phyloP scores from a whole-genome alignment of 2,329 filamentous ascomycete genomes.

The Hirsutella rhossiliensis region DNA sequence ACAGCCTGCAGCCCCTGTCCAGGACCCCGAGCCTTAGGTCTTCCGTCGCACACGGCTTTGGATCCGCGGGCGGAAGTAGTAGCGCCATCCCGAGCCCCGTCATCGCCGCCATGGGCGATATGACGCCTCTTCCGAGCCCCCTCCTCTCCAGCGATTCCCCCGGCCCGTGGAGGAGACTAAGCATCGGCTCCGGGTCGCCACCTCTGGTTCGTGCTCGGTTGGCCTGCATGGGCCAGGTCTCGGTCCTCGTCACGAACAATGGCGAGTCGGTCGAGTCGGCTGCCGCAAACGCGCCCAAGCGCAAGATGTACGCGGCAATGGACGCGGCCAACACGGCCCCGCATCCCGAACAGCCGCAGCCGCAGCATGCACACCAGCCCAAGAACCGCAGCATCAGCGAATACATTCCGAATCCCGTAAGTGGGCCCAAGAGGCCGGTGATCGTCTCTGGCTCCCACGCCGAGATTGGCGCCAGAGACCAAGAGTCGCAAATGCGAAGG shows the following conservation, averaged over 20 bases:
- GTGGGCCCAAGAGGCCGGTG: conserved; percentile 58
- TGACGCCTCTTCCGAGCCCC: conserved; percentile 70
- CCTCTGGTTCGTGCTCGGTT: conserved; percentile 13
- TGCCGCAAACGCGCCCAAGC: conserved; percentile 39
- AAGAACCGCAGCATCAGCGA: conserved; percentile 83
- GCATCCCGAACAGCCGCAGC: conserved; percentile 14
- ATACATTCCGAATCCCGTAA: conserved; percentile 62
- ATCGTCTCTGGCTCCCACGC: conserved; percentile 55
- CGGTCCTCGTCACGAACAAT: conserved; percentile 36
- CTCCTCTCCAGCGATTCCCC: conserved; percentile 53
- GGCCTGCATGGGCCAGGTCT: conserved; percentile 14
- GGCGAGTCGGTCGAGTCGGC: conserved; percentile 41
- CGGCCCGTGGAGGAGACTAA: conserved; percentile 50
- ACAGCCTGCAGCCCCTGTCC: conserved; percentile 35
- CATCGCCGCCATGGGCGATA: conserved; percentile 62
- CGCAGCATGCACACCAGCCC: conserved; percentile 29
- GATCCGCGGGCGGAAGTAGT: conserved; percentile 43
- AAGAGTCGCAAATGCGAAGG: conserved; percentile 46
- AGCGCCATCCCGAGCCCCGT: conserved; percentile 63
- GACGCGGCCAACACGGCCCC: conserved; percentile 18
- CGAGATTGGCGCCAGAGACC: conserved; percentile 23
- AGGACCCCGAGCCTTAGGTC: conserved; percentile 51
- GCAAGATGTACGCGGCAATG: conserved; percentile 37
- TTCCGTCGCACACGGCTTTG: conserved; percentile 36
- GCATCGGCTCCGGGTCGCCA: conserved; percentile 32